These are phyloP conservation scores for Monascus purpureus DNA, from an alignment of 495 filamentous ascomycete genomes.

Conservation along the genomic window DNA sequence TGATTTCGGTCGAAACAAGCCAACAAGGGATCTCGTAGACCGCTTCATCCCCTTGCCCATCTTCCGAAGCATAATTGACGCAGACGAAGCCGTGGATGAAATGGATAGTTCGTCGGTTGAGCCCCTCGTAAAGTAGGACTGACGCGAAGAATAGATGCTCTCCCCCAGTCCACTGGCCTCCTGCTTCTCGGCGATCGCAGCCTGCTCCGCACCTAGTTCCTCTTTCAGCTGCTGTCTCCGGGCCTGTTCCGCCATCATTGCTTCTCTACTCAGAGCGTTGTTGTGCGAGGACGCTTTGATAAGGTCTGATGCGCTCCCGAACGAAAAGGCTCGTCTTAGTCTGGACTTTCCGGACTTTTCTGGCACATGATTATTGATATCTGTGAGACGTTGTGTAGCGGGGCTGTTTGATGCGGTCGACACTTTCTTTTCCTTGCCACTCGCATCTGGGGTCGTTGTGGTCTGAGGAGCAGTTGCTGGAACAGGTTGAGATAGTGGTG, in stretches of 20 bases:
- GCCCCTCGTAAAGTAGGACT: slow-evolving; percentile 74
- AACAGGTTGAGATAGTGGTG: slow-evolving; percentile 77
- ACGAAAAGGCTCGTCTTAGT: slow-evolving; percentile 86
- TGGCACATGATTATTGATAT: slow-evolving; percentile 60
- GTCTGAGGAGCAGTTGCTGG: slow-evolving; percentile 7
- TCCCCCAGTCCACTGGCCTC: slow-evolving; percentile 84
- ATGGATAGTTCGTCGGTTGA: slow-evolving; percentile 96
- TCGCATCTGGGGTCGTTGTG: slow-evolving; percentile 3
- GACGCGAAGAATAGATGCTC: slow-evolving; percentile 76
- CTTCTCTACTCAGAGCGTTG: slow-evolving; percentile 37
- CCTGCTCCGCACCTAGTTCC: slow-evolving; percentile 71
- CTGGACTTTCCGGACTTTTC: slow-evolving; percentile 72
- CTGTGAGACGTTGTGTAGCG: slow-evolving; percentile 66
- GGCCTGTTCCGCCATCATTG: slow-evolving; percentile 45
- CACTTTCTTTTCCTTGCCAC: slow-evolving; percentile 6
- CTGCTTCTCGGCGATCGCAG: slow-evolving; percentile 79
- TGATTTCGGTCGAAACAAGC: slow-evolving; percentile 90
- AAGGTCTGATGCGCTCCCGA: slow-evolving; percentile 90
- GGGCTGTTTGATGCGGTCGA: slow-evolving; percentile 37
- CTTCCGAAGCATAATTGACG: slow-evolving; percentile 98
- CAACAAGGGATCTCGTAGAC: slow-evolving; percentile 75
- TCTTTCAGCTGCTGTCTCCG: slow-evolving; percentile 58
- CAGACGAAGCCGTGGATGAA: slow-evolving; percentile 93
- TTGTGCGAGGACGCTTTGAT: slow-evolving; percentile 59
- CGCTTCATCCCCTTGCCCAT: slow-evolving; percentile 98